Conservation (phyloP, 441 rosid species). For the Pelargonium fulgidum region DNA sequence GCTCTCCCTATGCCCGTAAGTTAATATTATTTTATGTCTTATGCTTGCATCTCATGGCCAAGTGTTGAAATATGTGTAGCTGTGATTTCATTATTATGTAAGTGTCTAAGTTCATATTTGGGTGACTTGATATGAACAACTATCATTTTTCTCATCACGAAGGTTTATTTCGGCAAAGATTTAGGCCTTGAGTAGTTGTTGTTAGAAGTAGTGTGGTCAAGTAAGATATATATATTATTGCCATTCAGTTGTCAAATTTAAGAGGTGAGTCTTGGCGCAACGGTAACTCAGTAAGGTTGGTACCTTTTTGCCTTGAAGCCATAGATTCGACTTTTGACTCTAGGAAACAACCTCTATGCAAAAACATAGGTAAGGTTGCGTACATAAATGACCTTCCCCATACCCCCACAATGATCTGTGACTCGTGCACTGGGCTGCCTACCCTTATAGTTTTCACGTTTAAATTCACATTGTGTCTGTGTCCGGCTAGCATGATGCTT, state of each 20-base stretch:
- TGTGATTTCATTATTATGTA: background rate
- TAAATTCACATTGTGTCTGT: too few relatives aligned
- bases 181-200: background rate
- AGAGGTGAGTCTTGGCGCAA: too few relatives aligned
- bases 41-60: background rate
- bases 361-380: too few relatives aligned
- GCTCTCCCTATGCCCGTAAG: conserved; percentile 55
- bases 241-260: background rate
- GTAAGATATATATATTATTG: background rate
- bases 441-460: too few relatives aligned
- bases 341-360: too few relatives aligned
- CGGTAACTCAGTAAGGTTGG: too few relatives aligned
- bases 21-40: conserved; percentile 9
- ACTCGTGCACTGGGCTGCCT: too few relatives aligned
- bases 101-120: background rate
- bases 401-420: too few relatives aligned
- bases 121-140: background rate
- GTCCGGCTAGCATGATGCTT: too few relatives aligned
- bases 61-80: background rate
- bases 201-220: background rate
- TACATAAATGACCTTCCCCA: too few relatives aligned
- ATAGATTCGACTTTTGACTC: background rate
- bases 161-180: background rate
- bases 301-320: background rate
- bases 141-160: background rate